phyloP scores from a whole-genome alignment of 1,284 basidiomycete species.

The Leccinum pachyderme region DNA sequence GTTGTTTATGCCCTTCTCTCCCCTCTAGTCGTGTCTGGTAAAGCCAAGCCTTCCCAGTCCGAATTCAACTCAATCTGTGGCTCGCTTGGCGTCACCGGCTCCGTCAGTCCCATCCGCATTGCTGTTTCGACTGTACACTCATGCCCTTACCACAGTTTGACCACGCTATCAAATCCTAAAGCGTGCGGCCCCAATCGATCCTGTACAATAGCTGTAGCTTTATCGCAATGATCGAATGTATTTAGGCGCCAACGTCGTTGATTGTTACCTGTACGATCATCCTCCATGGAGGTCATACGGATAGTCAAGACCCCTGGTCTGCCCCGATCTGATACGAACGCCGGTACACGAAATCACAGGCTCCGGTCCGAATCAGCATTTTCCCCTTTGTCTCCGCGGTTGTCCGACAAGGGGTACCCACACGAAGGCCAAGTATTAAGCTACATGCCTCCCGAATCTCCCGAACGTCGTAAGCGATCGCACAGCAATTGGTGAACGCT shows the following conservation, averaged over 20 bases:
- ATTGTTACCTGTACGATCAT: neutral
- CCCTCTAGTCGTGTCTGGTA: conserved; percentile 51
- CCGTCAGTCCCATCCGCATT: conserved; percentile 11
- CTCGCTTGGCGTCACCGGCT: conserved; percentile 42
- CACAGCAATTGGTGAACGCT: neutral
- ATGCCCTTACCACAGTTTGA: neutral
- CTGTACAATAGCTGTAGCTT: conserved; percentile 9
- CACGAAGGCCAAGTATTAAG: neutral
- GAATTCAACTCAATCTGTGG: conserved; percentile 55
- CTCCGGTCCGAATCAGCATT: neutral
- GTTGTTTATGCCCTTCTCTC: neutral
- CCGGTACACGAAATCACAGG: neutral
- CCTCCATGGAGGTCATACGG: neutral
- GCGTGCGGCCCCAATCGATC: neutral
- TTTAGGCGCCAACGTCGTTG: neutral
- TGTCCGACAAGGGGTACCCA: neutral
- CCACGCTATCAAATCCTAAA: conserved; percentile 1
- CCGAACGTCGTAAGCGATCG: neutral
- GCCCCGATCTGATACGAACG: neutral
- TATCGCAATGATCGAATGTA: conserved; percentile 10
- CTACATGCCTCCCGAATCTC: neutral
- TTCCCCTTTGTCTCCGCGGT: conserved; percentile 3
- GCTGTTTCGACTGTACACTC: neutral
- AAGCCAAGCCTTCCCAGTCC: conserved; percentile 39
- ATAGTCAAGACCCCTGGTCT: neutral